A percentile compares a stretch with the other conserved stretches of the same genome.
Evolutionary conservation across 2,329 filamentous ascomycete genomes (phyloP).

Genomic region (Nakataea oryzae): DNA sequence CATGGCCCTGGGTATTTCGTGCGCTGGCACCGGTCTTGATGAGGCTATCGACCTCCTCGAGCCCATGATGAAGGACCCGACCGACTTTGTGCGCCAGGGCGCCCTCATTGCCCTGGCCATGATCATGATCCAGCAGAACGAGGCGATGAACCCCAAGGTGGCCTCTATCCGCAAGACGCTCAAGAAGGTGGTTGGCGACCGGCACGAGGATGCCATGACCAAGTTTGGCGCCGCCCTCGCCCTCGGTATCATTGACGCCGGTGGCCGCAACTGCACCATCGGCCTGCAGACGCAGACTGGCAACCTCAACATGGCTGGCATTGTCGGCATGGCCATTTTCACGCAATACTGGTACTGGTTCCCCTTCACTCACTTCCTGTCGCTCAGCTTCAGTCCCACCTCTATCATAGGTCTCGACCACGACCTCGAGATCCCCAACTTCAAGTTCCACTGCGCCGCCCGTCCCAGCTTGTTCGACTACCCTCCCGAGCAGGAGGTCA

Average conservation of each 20-base stretch:
- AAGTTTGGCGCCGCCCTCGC: conserved; percentile 95
- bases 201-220: conserved; percentile 98
- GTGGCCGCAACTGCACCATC: conserved; percentile 96
- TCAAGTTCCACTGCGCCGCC: conserved; percentile 94
- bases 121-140: conserved; percentile 99
- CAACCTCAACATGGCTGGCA: conserved; percentile 96
- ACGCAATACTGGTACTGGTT: conserved; percentile 99
- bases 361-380: conserved; percentile 94
- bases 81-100: conserved; percentile 95
- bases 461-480: conserved; percentile 96
- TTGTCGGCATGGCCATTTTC: conserved; percentile 96
- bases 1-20: conserved; percentile 97
- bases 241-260: conserved; percentile 93
- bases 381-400: conserved; percentile 91
- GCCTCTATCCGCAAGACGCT: conserved; percentile 82
- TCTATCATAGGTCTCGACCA: conserved; percentile 91
- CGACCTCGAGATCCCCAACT: conserved; percentile 82
- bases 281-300: conserved; percentile 95
- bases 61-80: conserved; percentile 99
- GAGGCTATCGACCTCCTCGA: conserved; percentile 95
- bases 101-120: conserved; percentile 89
- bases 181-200: conserved; percentile 85
- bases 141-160: conserved; percentile 97
- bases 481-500: conserved; percentile 90
- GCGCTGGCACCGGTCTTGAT: conserved; percentile 87